These are phyloP conservation scores for Thalassiosira sp. DNA, from an alignment of 352 stramenopile genomes.

Conservation along the genomic window DNA sequence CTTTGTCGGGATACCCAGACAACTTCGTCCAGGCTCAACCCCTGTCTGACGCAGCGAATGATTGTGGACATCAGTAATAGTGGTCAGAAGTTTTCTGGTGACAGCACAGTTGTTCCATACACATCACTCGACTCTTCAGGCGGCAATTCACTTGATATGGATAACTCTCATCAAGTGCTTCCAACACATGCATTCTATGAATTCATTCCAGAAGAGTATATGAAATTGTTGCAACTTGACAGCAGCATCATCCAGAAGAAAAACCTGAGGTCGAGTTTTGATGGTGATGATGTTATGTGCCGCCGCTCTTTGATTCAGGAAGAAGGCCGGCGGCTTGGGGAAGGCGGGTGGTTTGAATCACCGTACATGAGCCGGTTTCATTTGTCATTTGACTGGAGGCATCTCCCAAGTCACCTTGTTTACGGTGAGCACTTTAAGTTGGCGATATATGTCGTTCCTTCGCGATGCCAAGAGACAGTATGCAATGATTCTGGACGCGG, in stretches of 20 bases:
- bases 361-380: slow-evolving; percentile 90
- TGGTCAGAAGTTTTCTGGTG: slow-evolving; percentile 76
- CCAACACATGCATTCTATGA: slow-evolving; percentile 47
- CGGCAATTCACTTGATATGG: background rate
- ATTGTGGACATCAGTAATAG: slow-evolving; percentile 75
- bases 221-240: slow-evolving; percentile 25
- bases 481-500: slow-evolving; percentile 75
- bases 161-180: slow-evolving; percentile 17
- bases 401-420: slow-evolving; percentile 88
- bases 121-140: slow-evolving; percentile 31
- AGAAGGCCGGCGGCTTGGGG: slow-evolving; percentile 84
- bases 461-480: slow-evolving; percentile 87
- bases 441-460: slow-evolving; percentile 93
- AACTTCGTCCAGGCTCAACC: slow-evolving; percentile 73
- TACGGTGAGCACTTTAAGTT: slow-evolving; percentile 96
- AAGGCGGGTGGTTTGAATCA: slow-evolving; percentile 92
- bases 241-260: slow-evolving; percentile 47
- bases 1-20: slow-evolving; percentile 41
- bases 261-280: slow-evolving; percentile 47
- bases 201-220: slow-evolving; percentile 37
- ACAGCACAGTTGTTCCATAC: slow-evolving; percentile 59
- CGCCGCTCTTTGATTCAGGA: slow-evolving; percentile 66
- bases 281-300: slow-evolving; percentile 66
- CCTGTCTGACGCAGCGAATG: slow-evolving; percentile 76
- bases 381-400: slow-evolving; percentile 92